A percentile compares a stretch with the other conserved stretches of the same genome.
phyloP scores from a whole-genome alignment of 1,284 basidiomycete genomes.

The Ganoderma boninense region DNA sequence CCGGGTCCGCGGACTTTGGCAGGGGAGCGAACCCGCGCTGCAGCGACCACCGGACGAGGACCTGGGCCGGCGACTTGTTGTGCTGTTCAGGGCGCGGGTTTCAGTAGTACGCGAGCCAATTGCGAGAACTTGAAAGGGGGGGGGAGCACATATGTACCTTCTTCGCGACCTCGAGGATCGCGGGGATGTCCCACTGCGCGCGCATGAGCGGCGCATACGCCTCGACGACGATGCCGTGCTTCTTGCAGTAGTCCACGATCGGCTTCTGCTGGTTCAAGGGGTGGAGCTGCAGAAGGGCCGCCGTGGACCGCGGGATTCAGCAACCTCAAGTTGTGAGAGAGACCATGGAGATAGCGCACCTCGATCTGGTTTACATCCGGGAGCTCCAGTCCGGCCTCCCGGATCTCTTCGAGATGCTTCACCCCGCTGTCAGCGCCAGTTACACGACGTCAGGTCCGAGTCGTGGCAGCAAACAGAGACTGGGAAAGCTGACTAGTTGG shows the following conservation, averaged over 20 bases:
- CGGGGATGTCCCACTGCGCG: conserved; percentile 49
- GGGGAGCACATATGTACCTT: conserved; percentile 45
- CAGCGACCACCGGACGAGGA: conserved; percentile 75
- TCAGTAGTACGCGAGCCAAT: not conserved
- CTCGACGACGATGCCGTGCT: conserved; percentile 75
- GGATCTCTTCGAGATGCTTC: conserved; percentile 81
- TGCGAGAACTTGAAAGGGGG: no score
- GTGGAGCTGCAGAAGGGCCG: conserved; percentile 62
- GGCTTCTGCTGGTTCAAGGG: conserved; percentile 84
- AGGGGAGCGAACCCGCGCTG: conserved; percentile 60
- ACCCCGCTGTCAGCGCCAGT: conserved; percentile 45
- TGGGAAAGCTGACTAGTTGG: conserved; percentile 59
- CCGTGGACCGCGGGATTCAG: not conserved
- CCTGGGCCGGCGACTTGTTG: conserved; percentile 60
- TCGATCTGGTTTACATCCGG: conserved; percentile 89
- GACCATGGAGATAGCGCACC: conserved; percentile 42
- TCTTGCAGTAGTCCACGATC: conserved; percentile 79
- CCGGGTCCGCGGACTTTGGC: conserved; percentile 60
- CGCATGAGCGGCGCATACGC: conserved; percentile 65
- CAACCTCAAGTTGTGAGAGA: not conserved
- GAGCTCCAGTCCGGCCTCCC: conserved; percentile 61
- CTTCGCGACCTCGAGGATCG: conserved; percentile 50
- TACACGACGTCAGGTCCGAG: no score
- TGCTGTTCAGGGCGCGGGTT: conserved; percentile 41
- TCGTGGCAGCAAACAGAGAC: not conserved